Base-by-base conservation (phyloP, 2,329 filamentous ascomycete genomes). In the Exserohilum turcica region DNA sequence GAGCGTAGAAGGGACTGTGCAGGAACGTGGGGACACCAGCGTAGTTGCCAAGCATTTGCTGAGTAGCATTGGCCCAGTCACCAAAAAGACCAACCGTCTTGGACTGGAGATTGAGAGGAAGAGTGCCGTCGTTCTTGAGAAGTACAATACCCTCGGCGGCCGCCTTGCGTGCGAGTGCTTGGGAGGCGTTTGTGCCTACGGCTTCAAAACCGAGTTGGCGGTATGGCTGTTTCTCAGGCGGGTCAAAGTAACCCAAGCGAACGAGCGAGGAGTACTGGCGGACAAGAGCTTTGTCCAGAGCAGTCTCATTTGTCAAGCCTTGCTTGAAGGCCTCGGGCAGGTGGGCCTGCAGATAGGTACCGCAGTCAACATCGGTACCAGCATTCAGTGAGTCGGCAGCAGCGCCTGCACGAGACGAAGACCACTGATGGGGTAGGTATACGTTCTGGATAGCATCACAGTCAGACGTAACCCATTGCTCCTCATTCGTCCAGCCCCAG, bases 391-490 rank as follows among this genome's bases (percentile, higher is more conserved):
- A 64, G 32, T 61, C 62, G 7, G 57, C 68, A 5, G 60, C 63
- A 27, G 63, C 68, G 50, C 66, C 56, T 9, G 74, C 68, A 6
- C 61, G 61, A 18, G 61, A 60, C 3, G 54, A 45, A 15, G 63
- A 59, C 58, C 75, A 78, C 24, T 74, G 64, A 55, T 79, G 81
- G 1, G 80, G 79, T 9, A 79, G 74, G 60, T 78, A 85, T 45
- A 88, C 80, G 61, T 87, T 82, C 39, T 82, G 76, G 1, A 88
- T 77, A 0, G 86, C 81, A 49, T 85, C 84, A 59, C 87, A 89
- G 64, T 89, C 87, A 10, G 80, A 83, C 0, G 84, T 85, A 27
- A 90, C 79, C 66, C 82, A 87, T 56, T 87, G 83, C 42, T 85
- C 80, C 35, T 84, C 78, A 2, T 80, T 77, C 0, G 79, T 82